Percentiles rank a stretch among this genome's conserved stretches.
phyloP scores from a whole-genome alignment of 352 stramenopile species.

The Globisporangium heterothallicum region DNA sequence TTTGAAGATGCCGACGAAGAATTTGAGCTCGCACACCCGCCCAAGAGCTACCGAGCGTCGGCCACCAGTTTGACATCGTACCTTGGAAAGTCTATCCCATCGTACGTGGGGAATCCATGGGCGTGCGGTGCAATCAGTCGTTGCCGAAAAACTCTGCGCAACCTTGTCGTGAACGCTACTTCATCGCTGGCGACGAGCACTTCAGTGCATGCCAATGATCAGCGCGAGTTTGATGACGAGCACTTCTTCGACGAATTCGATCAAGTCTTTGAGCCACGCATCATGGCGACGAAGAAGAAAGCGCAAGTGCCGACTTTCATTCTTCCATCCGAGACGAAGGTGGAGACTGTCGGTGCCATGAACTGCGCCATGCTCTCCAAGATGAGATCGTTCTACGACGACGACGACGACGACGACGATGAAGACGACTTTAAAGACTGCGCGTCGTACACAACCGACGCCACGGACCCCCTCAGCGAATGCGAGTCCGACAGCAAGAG shows the following conservation, averaged over 20 bases:
- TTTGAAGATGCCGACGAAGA: constrained; percentile 6
- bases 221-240: background rate
- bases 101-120: background rate
- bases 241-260: constrained; percentile 15
- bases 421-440: constrained; percentile 25
- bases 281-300: constrained; percentile 3
- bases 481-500: constrained; percentile 16
- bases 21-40: constrained; percentile 12
- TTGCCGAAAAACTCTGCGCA: constrained; percentile 9
- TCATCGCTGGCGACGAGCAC: background rate
- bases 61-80: background rate
- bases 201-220: too few species aligned
- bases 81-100: background rate
- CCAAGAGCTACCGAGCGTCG: background rate
- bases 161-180: constrained; percentile 11
- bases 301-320: background rate
- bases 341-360: background rate
- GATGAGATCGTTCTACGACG: constrained; percentile 6
- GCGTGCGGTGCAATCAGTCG: constrained; percentile 2
- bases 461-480: constrained; percentile 42
- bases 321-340: background rate
- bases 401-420: constrained; percentile 8
- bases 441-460: constrained; percentile 41
- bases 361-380: constrained; percentile 2
- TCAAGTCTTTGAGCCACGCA: constrained; percentile 7